Base-by-base conservation (phyloP, 1,284 basidiomycete genomes). In the Trichosporon ovoides region DNA sequence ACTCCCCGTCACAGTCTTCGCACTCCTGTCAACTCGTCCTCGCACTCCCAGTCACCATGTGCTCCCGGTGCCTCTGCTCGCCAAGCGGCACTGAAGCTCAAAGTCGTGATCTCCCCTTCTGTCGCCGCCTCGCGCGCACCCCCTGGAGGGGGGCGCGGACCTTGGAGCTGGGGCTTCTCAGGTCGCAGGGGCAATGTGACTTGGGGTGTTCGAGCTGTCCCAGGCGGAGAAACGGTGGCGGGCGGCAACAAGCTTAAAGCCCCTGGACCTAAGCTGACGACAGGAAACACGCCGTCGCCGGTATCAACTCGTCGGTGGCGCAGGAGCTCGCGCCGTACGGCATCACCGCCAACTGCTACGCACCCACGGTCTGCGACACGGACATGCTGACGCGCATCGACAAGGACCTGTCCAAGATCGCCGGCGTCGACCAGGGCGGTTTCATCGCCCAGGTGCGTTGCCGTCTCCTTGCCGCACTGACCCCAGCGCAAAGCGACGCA, bases 271-370 rank as follows among this genome's bases (percentile, higher is more conserved):
- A 38, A 38, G 34, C 61, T 73, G 65, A 64, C 52, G 68, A 73
- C 24, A 78, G 78, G 28, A 81, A 81, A 67, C 80, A 80, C 61
- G 81, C 79, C 7, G 77, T 80, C 13, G 66, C 78, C 19, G 76
- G 77, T 3, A 69, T 80, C 56, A 80, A 78, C 37, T 71, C 78
- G 56, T 43, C 50, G 18, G 53, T 58, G 74, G 81, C 80, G 0
- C 35, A 67, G 16, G 81, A 83, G 57, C 63, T 81, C 18, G 79
- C 75, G 3, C 64, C 67, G 37, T 55, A 82, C 56, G 71, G 74
- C 2, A 81, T 83, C 53, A 83, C 80, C 0, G 82, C 81, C 3
- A 83, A 83, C 55, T 78, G 81, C 3, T 83, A 83, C 58, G 80
- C 82, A 4, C 82, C 83, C 1, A 80, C 81, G 24, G 66, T 70